These are phyloP conservation scores for Pseudovirgaria hyperparasitica DNA, from an alignment of 2,329 filamentous ascomycete species.

Conservation along the genomic window DNA sequence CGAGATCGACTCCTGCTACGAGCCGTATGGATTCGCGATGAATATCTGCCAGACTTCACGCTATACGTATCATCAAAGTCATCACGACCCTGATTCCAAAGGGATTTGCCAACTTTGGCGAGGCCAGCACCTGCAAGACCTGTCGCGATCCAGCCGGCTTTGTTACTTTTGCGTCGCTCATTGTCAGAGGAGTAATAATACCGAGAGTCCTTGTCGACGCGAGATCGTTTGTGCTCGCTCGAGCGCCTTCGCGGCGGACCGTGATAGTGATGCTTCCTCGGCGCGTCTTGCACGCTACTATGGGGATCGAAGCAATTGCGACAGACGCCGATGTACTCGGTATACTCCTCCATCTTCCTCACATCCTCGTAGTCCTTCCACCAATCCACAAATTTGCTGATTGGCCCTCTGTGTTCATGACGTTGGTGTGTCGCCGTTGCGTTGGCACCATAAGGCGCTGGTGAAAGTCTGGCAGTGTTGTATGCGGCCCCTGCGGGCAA, in stretches of 20 bases:
- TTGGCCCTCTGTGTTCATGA: slow-evolving; percentile 44
- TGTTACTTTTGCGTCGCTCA: slow-evolving; percentile 27
- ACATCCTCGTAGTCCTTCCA: slow-evolving; percentile 54
- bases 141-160: slow-evolving; percentile 39
- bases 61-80: slow-evolving; percentile 50
- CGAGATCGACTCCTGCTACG: slow-evolving; percentile 22
- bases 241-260: slow-evolving; percentile 32
- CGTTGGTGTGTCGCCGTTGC: slow-evolving; percentile 29
- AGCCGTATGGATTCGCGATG: slow-evolving; percentile 21
- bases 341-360: slow-evolving; percentile 53
- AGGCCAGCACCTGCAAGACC: slow-evolving; percentile 42
- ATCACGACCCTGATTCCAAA: slow-evolving; percentile 36
- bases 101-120: slow-evolving; percentile 38
- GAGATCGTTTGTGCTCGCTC: slow-evolving; percentile 28
- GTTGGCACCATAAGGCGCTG: slow-evolving; percentile 22
- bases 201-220: slow-evolving; percentile 47
- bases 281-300: slow-evolving; percentile 42
- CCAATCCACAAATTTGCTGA: slow-evolving; percentile 44
- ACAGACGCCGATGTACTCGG: slow-evolving; percentile 53
- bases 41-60: slow-evolving; percentile 38
- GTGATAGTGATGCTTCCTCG: slow-evolving; percentile 46
- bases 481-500: slow-evolving; percentile 15
- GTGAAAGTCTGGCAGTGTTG: no score
- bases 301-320: slow-evolving; percentile 52
- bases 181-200: slow-evolving; percentile 40